Conservation (phyloP, 768 basidiomycete genomes). For the Leccinum broughii region DNA sequence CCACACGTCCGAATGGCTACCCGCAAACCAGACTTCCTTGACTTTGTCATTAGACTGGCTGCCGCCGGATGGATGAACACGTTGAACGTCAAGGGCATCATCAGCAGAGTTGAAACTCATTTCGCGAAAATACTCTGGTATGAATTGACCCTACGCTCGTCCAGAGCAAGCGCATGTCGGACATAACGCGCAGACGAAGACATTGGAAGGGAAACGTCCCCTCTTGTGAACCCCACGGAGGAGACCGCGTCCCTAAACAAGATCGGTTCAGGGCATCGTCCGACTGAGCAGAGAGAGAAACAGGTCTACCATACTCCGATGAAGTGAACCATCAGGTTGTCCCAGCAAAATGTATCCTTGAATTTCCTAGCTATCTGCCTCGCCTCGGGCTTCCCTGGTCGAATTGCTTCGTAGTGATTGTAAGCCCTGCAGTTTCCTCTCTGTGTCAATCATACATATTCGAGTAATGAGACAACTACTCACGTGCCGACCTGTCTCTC, state of each 20-base stretch:
- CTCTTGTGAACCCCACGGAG: not conserved
- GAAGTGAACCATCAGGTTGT: not conserved
- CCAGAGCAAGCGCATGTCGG: not conserved
- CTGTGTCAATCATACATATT: not conserved
- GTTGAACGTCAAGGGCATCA: too few relatives aligned
- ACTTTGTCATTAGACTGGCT: too few relatives aligned
- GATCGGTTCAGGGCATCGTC: not conserved
- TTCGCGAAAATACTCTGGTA: too few relatives aligned
- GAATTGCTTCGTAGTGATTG: not conserved
- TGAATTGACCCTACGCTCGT: too few relatives aligned
- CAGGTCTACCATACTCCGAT: not conserved
- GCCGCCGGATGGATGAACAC: too few relatives aligned
- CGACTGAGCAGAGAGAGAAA: not conserved
- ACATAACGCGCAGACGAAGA: not conserved
- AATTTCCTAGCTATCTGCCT: not conserved
- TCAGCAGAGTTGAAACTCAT: too few relatives aligned
- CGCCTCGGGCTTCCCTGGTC: not conserved
- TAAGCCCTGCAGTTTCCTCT: not conserved
- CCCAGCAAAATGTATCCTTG: not conserved
- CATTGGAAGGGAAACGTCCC: not conserved
- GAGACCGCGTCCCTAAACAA: not conserved
- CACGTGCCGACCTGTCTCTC: not conserved
- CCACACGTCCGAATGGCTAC: not conserved
- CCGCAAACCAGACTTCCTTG: too few relatives aligned
- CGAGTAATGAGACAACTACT: not conserved